Percentiles rank a stretch among this genome's conserved stretches.
Conservation (phyloP, 306 rosid genomes). For the Cucumis hystrix region DNA sequence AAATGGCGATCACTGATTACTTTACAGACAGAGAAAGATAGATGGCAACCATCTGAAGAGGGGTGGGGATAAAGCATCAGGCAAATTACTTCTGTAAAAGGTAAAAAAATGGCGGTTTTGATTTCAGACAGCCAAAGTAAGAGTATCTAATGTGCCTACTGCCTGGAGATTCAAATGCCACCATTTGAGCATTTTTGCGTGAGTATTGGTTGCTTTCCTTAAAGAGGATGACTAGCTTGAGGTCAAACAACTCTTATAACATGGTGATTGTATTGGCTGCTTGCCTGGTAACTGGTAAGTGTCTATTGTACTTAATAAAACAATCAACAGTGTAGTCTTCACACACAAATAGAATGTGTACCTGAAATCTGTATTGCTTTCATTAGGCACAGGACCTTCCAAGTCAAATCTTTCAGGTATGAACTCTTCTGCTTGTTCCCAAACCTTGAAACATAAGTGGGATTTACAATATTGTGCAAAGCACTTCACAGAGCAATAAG, state of each 20-base stretch:
- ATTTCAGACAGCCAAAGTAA: background rate
- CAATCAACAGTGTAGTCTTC: background rate
- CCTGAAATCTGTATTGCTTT: constrained; percentile 89
- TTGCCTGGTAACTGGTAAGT: background rate
- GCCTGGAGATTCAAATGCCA: background rate
- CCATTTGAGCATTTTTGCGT: background rate
- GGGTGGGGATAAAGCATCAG: background rate
- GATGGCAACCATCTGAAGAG: background rate
- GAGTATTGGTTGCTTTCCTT: background rate
- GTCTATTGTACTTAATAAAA: background rate
- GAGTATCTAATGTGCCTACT: background rate
- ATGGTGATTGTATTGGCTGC: background rate
- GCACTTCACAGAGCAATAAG: background rate
- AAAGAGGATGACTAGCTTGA: background rate
- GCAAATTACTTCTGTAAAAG: background rate
- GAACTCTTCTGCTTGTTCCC: constrained; percentile 93
- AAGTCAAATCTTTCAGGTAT: constrained; percentile 80
- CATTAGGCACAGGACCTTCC: constrained; percentile 72
- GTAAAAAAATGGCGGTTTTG: background rate
- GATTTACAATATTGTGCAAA: constrained; percentile 2
- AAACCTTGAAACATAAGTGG: constrained; percentile 46
- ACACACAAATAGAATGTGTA: constrained; percentile 1
- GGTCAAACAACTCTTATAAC: background rate
- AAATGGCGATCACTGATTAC: background rate
- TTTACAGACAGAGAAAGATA: background rate